These are phyloP conservation scores for Trypanosoma lewisi DNA, from an alignment of 208 protist genomes.

Conservation along the genomic window DNA sequence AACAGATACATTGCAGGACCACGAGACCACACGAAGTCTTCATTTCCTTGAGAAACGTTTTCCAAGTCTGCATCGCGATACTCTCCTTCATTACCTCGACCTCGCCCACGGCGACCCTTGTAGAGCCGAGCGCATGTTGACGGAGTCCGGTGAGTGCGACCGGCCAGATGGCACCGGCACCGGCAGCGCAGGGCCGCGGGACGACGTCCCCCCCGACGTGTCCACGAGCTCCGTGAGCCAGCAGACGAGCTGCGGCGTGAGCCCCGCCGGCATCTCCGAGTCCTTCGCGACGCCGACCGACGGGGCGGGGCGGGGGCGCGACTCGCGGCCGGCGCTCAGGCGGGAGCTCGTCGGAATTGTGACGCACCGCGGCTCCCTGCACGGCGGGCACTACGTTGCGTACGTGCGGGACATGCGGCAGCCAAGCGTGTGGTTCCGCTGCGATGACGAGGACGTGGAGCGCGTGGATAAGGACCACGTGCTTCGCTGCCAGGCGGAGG, in stretches of 20 bases:
- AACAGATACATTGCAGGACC: slow-evolving; percentile 33
- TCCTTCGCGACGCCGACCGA: not conserved
- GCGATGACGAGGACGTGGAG: slow-evolving; percentile 81
- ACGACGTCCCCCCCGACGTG: no score
- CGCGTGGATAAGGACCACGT: slow-evolving; percentile 64
- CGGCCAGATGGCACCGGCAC: no score
- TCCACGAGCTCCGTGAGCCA: not conserved
- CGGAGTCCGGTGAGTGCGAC: slow-evolving; percentile 10
- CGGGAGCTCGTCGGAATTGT: slow-evolving; percentile 78
- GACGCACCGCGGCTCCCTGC: slow-evolving; percentile 75
- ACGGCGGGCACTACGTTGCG: slow-evolving; percentile 87
- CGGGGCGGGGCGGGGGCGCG: not conserved
- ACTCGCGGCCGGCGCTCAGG: slow-evolving; percentile 29
- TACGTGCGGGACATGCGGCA: slow-evolving; percentile 60
- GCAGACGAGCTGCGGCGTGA: not conserved
- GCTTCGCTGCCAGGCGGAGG: slow-evolving; percentile 47
- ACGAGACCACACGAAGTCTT: slow-evolving; percentile 31
- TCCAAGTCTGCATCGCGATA: slow-evolving; percentile 15
- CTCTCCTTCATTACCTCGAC: slow-evolving; percentile 22
- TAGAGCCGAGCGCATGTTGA: slow-evolving; percentile 26
- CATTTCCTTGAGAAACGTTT: slow-evolving; percentile 44
- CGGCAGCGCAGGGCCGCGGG: no score
- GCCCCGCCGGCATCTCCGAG: slow-evolving; percentile 14
- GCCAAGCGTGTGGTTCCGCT: slow-evolving; percentile 78
- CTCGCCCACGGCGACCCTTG: slow-evolving; percentile 26